These are phyloP conservation scores for Zangia roseola DNA, from an alignment of 768 basidiomycete genomes.

Conservation along the genomic window DNA sequence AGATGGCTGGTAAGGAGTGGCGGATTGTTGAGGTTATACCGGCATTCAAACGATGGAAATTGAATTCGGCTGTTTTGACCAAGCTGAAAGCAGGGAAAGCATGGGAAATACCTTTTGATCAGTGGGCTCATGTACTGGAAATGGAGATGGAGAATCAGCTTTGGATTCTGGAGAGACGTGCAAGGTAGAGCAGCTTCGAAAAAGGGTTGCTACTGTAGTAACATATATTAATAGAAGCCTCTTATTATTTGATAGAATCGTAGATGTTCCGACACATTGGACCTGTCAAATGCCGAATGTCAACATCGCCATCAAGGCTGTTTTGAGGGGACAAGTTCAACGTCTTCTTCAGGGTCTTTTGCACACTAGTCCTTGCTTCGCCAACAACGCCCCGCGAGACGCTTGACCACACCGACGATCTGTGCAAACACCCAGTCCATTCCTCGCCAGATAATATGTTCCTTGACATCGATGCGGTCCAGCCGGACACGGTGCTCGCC, in stretches of 20 bases:
- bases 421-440: constrained; percentile 30
- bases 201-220: too few species aligned
- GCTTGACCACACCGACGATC: constrained; percentile 13
- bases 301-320: too few species aligned
- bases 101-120: constrained; percentile 23
- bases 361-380: neutral
- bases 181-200: neutral
- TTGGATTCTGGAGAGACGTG: constrained; percentile 47
- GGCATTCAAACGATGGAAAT: constrained; percentile 44
- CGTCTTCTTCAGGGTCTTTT: neutral
- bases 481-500: constrained; percentile 58
- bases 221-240: too few species aligned
- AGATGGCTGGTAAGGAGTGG: constrained; percentile 39
- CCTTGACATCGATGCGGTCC: constrained; percentile 53
- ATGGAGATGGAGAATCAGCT: constrained; percentile 42
- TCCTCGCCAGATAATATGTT: constrained; percentile 35
- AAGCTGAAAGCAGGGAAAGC: constrained; percentile 19
- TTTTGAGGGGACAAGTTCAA: too few species aligned
- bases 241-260: too few species aligned
- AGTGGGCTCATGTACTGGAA: constrained; percentile 30
- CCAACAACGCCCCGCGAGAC: constrained; percentile 6
- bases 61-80: constrained; percentile 15
- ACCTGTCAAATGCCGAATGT: too few species aligned
- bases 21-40: constrained; percentile 40
- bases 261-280: too few species aligned